Base-by-base conservation (phyloP, 352 stramenopile species). In the Globisporangium splendens region DNA sequence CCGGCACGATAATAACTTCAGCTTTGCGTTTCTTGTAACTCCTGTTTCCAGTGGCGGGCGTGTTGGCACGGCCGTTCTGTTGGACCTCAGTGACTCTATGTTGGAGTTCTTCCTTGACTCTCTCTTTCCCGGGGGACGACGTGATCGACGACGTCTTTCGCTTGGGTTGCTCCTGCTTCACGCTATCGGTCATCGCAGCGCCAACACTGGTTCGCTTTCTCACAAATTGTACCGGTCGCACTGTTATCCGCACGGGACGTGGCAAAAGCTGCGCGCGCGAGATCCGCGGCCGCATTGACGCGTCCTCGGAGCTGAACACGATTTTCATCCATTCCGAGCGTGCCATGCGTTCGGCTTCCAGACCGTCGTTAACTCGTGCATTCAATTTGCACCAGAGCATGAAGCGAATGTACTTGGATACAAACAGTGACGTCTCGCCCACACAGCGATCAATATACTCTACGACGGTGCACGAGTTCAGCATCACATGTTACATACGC, bases 241-340 rank as follows among this genome's bases (percentile, higher is more conserved):
- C 65, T 14, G 79, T 91, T 56, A 88, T 82, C 10, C 65, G 77
- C 31, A 91, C 72, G 7, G 82, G 77, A 28, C 77, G 76, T 15
- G 66, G 64, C 48, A 91, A 55, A 49, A 91, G 50, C 55, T 68
- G 62, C 20, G 76, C 57, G 17, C 68, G 69, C 67, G 76, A 63
- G 41, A 62, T 57, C 39, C 55, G 12, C 14, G 44, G 51, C 2
- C 59, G 59, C 51, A 65, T 60, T 44, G 43, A 51, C 62, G 66
- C 11, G 56, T 70, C 52, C 28, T 71, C 43, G 56, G 64, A 79
- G 46, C 77, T 83, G 38, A 91, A 83, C 31, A 88, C 77, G 47
- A 91, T 91, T 68, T 89, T 89, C 59, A 87, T 91, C 82, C 82
- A 91, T 50, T 91, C 82, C 0, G 82, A 86, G 52, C 83, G 75